phyloP scores from a whole-genome alignment of 169 alveolate species.

The Neospora caninum region DNA sequence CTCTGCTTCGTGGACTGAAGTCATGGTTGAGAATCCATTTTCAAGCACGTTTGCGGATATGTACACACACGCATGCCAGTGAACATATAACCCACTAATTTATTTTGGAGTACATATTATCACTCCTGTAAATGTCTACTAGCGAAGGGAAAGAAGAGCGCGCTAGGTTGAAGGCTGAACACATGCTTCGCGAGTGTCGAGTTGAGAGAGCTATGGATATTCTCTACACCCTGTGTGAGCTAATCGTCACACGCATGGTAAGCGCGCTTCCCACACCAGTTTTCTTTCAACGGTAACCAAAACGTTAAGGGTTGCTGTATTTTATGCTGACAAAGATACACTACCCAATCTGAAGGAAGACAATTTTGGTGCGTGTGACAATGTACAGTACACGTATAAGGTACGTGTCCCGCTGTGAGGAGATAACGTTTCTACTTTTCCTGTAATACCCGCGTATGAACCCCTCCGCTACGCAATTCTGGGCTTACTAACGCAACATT shows the following conservation, averaged over 20 bases:
- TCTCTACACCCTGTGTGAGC: slow-evolving; percentile 69
- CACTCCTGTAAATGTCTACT: background rate
- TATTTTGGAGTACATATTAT: background rate
- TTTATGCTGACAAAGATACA: background rate
- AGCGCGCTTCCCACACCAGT: background rate
- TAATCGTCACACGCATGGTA: slow-evolving; percentile 62
- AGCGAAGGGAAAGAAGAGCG: slow-evolving; percentile 69
- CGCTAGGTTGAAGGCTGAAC: slow-evolving; percentile 70
- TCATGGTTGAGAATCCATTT: too few relatives aligned
- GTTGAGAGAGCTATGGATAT: slow-evolving; percentile 71
- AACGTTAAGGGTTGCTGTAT: background rate
- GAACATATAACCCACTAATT: too few relatives aligned
- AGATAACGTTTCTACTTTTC: too few relatives aligned
- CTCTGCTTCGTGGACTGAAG: too few relatives aligned
- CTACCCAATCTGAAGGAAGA: background rate
- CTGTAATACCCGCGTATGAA: too few relatives aligned
- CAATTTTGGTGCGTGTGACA: too few relatives aligned
- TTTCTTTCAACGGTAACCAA: background rate
- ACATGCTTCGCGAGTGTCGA: slow-evolving; percentile 52
- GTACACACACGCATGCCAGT: too few relatives aligned
- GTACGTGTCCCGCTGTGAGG: too few relatives aligned
- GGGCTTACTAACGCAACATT: too few relatives aligned
- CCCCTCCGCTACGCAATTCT: too few relatives aligned
- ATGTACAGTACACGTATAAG: too few relatives aligned
- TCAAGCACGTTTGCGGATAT: background rate